Evolutionary conservation across 2,329 filamentous ascomycete genomes (phyloP).

Genomic region (Sordariomycetes sp.): DNA sequence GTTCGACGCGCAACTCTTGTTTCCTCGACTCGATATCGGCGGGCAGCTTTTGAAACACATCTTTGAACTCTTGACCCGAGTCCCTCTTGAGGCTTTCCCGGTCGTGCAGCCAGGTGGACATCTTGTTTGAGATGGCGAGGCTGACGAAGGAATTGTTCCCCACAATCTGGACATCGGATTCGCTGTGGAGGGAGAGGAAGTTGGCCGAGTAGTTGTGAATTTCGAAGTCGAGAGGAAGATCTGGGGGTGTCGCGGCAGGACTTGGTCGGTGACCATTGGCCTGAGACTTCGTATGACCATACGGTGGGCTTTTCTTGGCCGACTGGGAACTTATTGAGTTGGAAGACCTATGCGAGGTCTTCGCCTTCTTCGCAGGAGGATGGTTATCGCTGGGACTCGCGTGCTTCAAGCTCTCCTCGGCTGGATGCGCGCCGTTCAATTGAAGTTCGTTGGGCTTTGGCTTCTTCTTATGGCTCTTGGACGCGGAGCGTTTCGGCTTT

Average conservation of each 20-base stretch:
- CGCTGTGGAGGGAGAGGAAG: slow-evolving; percentile 63
- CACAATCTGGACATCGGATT: slow-evolving; percentile 42
- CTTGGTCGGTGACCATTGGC: slow-evolving; percentile 45
- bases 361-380: slow-evolving; percentile 61
- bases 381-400: slow-evolving; percentile 25
- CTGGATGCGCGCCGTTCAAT: slow-evolving; percentile 51
- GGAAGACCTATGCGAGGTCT: slow-evolving; percentile 67
- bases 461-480: slow-evolving; percentile 85
- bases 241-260: slow-evolving; percentile 62
- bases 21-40: slow-evolving; percentile 26
- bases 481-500: slow-evolving; percentile 58
- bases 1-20: slow-evolving; percentile 34
- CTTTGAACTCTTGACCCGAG: slow-evolving; percentile 47
- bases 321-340: slow-evolving; percentile 62
- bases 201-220: slow-evolving; percentile 60
- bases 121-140: slow-evolving; percentile 58
- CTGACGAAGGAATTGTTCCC: slow-evolving; percentile 68
- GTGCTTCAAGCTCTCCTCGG: slow-evolving; percentile 40
- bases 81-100: slow-evolving; percentile 54
- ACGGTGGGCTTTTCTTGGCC: slow-evolving; percentile 49
- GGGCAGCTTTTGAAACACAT: slow-evolving; percentile 53
- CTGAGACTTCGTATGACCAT: slow-evolving; percentile 13
- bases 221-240: slow-evolving; percentile 46
- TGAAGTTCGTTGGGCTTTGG: slow-evolving; percentile 55
- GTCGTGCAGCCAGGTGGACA: slow-evolving; percentile 70